Base-by-base conservation (phyloP, 2,329 filamentous ascomycete genomes). In the Triangularia setosa region DNA sequence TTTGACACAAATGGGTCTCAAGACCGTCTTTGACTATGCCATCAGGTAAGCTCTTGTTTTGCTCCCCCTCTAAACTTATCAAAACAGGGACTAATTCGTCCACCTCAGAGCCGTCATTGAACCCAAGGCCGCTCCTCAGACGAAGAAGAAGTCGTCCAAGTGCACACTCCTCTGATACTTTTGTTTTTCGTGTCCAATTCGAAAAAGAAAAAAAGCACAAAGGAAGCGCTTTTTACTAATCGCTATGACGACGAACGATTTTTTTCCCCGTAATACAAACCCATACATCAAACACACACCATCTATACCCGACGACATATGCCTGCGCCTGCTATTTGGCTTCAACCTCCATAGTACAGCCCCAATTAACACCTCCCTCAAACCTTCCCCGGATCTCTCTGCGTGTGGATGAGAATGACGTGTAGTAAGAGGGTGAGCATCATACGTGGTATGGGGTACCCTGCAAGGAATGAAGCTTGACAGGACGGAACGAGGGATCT, bases 1-100 rank as follows among this genome's bases (percentile, higher is more conserved):
- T 57, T 83, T 99, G 71, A 99, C 95, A 40, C 95, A 98, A 83
- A 85, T 94, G 74, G 97, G 97, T 78, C 80, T 99, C 72, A 99
- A 99, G 88, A 96, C 92, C 73, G 95, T 99, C 58, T 99, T 99
- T 75, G 95, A 99, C 75, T 94, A 97, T 80, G 95, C 95, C 33
- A 99, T 99, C 75, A 90, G 95, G 95, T 98, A 81, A 72, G 89
- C 80, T 7, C 3, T n/a, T 11, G 30, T 16, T 5, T 24, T 14
- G 16, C 2, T 18, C 44, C 8, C 40, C 12, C n/a, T 18, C 4
- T 5, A 18, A 9, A 21, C 40, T 62, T 16, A 23, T 69, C 68
- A 63, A 55, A 54, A 23, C 48, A 64, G 71, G 73, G 12, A 23
- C 70, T 68, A 68, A 74, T 63, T 67, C 56, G 65, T 21, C 12